Evolutionary conservation across 73 alveolate species (phyloP).

Genomic region (Tetrahymena elliotti): DNA sequence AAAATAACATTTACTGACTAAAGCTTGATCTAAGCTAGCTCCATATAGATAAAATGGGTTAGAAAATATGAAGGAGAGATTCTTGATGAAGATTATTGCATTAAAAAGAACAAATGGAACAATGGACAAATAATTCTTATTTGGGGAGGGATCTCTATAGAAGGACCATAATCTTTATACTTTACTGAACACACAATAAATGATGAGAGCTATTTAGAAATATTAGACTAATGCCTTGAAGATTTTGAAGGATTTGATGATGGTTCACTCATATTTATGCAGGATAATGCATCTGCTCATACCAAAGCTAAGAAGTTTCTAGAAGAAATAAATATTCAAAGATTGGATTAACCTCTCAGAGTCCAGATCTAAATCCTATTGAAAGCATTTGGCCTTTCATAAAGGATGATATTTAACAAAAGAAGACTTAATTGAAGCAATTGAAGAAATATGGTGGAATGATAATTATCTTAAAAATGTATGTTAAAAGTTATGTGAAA

Average conservation of each 20-base stretch:
- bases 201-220: background rate
- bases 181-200: background rate
- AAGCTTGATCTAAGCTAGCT: background rate
- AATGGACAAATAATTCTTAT: too few species aligned
- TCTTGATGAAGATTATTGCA: background rate
- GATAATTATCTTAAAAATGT: too few species aligned
- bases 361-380: background rate
- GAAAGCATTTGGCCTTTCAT: background rate
- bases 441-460: background rate
- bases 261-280: too few species aligned
- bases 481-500: too few species aligned
- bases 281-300: too few species aligned
- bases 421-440: background rate
- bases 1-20: background rate
- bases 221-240: background rate
- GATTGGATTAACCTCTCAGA: background rate
- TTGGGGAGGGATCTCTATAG: background rate
- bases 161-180: background rate
- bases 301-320: background rate
- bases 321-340: background rate
- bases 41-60: background rate
- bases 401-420: background rate
- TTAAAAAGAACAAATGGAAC: background rate
- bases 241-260: too few species aligned
- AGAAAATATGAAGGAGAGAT: background rate